phyloP scores from a whole-genome alignment of 768 basidiomycete genomes.

The Lactarius evosmus region DNA sequence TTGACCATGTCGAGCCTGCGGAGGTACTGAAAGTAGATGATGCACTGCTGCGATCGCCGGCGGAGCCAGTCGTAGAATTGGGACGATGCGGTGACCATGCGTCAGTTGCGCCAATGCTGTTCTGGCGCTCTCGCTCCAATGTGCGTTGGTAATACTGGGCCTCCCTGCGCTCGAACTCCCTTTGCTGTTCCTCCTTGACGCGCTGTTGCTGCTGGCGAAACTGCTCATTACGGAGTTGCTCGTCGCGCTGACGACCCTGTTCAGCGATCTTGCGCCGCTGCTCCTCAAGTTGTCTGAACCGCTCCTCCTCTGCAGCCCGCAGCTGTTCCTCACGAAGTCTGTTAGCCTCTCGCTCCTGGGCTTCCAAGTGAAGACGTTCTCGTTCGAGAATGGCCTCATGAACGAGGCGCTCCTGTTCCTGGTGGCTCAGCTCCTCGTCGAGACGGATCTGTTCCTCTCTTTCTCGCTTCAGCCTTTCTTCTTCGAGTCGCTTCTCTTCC shows the following conservation, averaged over 20 bases:
- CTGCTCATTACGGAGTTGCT: conserved; percentile 23
- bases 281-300: conserved; percentile 37
- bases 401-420: conserved; percentile 21
- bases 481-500: conserved; percentile 30
- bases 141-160: conserved; percentile 24
- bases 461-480: conserved; percentile 19
- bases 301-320: conserved; percentile 20
- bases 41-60: conserved; percentile 27
- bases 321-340: conserved; percentile 19
- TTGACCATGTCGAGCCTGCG: conserved; percentile 26
- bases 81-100: conserved; percentile 30
- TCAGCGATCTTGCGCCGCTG: conserved; percentile 34
- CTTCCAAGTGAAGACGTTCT: conserved; percentile 6
- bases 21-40: conserved; percentile 28
- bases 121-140: conserved; percentile 31
- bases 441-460: conserved; percentile 23
- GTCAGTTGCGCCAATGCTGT: conserved; percentile 29
- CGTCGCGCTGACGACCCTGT: conserved; percentile 30
- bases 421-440: conserved; percentile 23
- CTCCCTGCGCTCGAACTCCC: conserved; percentile 29
- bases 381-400: conserved; percentile 17
- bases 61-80: conserved; percentile 26
- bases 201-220: conserved; percentile 35
- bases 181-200: conserved; percentile 34
- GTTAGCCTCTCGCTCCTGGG: conserved; percentile 15